phyloP scores from a whole-genome alignment of 176 grass and related monocot species.

The Puya raimondii region DNA sequence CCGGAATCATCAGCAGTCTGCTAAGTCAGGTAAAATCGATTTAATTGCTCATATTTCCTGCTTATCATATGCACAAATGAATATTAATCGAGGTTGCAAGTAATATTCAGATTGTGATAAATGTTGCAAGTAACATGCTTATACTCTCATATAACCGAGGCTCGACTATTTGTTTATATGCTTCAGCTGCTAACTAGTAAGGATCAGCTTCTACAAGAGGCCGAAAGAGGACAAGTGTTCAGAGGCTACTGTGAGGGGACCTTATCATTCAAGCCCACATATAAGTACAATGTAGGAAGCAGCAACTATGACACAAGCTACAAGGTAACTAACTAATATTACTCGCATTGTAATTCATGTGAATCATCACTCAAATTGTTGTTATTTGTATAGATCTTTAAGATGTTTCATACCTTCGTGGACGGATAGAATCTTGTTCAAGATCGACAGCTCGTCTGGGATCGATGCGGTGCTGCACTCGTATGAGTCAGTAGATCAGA shows the following conservation, averaged over 20 bases:
- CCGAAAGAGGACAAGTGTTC: conserved; percentile 57
- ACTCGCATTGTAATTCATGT: neutral
- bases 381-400: neutral
- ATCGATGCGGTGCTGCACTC: conserved; percentile 46
- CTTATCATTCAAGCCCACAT: conserved; percentile 57
- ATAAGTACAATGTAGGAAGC: conserved; percentile 53
- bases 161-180: neutral
- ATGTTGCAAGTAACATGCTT: neutral
- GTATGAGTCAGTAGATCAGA: conserved; percentile 46
- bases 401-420: conserved; percentile 38
- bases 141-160: too few relatives aligned
- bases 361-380: neutral
- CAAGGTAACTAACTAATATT: conserved; percentile 24
- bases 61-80: too few relatives aligned
- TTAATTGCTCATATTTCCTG: too few relatives aligned
- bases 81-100: too few relatives aligned
- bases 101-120: too few relatives aligned
- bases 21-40: too few relatives aligned
- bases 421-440: conserved; percentile 74
- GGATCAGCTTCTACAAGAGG: conserved; percentile 63
- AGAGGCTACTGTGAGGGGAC: conserved; percentile 53
- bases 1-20: too few relatives aligned
- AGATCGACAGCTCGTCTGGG: conserved; percentile 44
- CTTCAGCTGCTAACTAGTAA: conserved; percentile 40
- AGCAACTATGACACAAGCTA: conserved; percentile 53